Base-by-base conservation (phyloP, 2,329 filamentous ascomycete genomes). In the Cladorrhinum sp. region DNA sequence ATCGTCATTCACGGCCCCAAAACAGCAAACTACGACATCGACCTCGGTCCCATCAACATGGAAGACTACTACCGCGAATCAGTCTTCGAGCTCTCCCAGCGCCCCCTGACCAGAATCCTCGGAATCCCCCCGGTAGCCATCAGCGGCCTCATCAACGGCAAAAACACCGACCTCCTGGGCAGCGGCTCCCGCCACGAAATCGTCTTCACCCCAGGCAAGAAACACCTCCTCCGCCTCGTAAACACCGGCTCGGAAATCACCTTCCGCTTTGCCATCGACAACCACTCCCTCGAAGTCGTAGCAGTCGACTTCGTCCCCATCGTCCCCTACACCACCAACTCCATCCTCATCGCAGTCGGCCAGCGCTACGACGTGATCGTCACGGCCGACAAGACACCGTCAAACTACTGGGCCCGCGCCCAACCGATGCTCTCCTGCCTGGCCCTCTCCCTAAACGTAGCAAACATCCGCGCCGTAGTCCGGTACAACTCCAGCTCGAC, bases 241-340 rank as follows among this genome's bases (percentile, higher is more conserved):
- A 82, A 82, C 67, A 73, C 73, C 9, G 76, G 73, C 16, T 72
- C 78, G 3, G 76, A 78, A 61, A 74, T 73, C 30, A 74, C 75
- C 59, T 77, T 80, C 64, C 71, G 68, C 63, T 77, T 74, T 71
- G 73, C 63, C 39, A 79, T 84, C 60, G 81, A 84, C 65, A 72
- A 73, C 9, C 80, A 83, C 66, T 73, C 71, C 3, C 66, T 83
- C 61, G 78, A 73, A 0, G 77, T 83, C 42, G 77, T 82, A 49
- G 74, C 78, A 3, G 75, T 73, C 60, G 81, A 83, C 64, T 79
- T 80, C 42, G 78, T 82, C 1, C 73, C 78, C 0, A 70, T 82
- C 58, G 66, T 75, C 57, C 82, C 82, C 1, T 84, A 82, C 65
- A 72, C 72, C 1, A 79, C 78, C 0, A 70, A 77, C 3, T 71